Evolutionary conservation across 2,329 filamentous ascomycete species (phyloP).

Genomic region (Conoideocrella luteorostrata): DNA sequence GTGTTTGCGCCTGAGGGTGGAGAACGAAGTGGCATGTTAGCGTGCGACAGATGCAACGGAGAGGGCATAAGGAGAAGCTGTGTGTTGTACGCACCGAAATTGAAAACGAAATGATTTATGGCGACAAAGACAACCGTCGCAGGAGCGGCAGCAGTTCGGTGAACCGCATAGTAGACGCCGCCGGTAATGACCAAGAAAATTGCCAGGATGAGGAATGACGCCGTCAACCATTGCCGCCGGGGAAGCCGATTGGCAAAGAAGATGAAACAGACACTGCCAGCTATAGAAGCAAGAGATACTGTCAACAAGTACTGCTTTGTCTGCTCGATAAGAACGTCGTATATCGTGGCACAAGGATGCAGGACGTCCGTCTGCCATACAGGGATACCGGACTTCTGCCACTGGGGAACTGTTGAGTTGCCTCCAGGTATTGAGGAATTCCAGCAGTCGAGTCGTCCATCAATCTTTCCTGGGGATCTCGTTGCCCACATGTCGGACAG

Average conservation of each 20-base stretch:
- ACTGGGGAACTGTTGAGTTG: slow-evolving; percentile 36
- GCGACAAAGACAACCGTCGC: slow-evolving; percentile 45
- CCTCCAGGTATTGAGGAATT: slow-evolving; percentile 36
- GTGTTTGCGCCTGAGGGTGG: slow-evolving; percentile 47
- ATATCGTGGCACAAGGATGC: slow-evolving; percentile 44
- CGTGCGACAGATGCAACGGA: background rate
- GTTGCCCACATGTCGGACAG: slow-evolving; percentile 34
- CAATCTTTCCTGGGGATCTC: slow-evolving; percentile 23
- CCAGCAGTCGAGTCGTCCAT: slow-evolving; percentile 38
- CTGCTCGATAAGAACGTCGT: slow-evolving; percentile 44
- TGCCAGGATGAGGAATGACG: slow-evolving; percentile 40
- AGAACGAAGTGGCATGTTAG: background rate
- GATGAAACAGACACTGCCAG: slow-evolving; percentile 43
- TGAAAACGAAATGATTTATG: slow-evolving; percentile 48
- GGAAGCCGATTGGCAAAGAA: slow-evolving; percentile 40
- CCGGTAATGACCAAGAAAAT: slow-evolving; percentile 43
- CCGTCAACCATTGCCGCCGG: slow-evolving; percentile 42
- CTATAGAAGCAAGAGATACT: slow-evolving; percentile 44
- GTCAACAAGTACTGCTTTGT: slow-evolving; percentile 47
- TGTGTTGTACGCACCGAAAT: slow-evolving; percentile 44
- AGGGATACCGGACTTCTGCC: slow-evolving; percentile 34
- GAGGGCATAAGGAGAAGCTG: too few relatives aligned
- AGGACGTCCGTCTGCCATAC: slow-evolving; percentile 44
- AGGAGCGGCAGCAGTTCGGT: slow-evolving; percentile 32
- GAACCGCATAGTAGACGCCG: slow-evolving; percentile 42